Base-by-base conservation (phyloP, 495 filamentous ascomycete species). In the Penicillium coffeae region DNA sequence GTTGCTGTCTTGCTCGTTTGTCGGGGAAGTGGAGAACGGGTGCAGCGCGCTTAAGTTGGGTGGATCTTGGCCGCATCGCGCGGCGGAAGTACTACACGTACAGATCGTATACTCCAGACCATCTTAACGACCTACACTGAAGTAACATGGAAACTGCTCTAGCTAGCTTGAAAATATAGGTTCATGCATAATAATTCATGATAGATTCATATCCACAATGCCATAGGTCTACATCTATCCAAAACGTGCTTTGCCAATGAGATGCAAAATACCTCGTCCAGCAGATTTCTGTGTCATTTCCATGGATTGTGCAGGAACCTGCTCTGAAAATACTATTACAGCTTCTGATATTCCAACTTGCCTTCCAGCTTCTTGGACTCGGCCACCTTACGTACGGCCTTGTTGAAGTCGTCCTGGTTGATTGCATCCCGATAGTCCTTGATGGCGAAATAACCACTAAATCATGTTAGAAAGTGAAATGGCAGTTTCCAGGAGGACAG, bases 321-420 rank as follows among this genome's bases (percentile, higher is more conserved):
- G 27, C 47, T 53, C 45, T 47, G 39, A 47, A 60, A 48, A 59
- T 59, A 59, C 54, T 53, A 63, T 73, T 85, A 98, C 71, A 98
- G 74, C 76, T 97, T 96, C 78, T 95, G 84, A 73, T 98, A 98
- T 66, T 98, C 93, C 41, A 95, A 76, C 74, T 95, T 95, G 71
- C 93, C 94, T 69, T 97, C 94, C 51, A 97, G 68, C 70, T 99
- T 99, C 88, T 99, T 99, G 27, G 89, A 78, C 69, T 99, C 94
- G 13, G 86, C 89, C 55, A 99, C 84, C 79, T 97, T 97, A 44
- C 94, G 83, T 39, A 97, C 94, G 7, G 94, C 93, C 71, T 94
- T 94, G 76, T 95, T 96, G 82, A 97, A 95, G 64, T 99, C 94
- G 58, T 99, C 94, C 66, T 97, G 94, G 71, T 86, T 96, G 68